phyloP scores from a whole-genome alignment of 306 rosid genomes.

The Vigna trinervia region DNA sequence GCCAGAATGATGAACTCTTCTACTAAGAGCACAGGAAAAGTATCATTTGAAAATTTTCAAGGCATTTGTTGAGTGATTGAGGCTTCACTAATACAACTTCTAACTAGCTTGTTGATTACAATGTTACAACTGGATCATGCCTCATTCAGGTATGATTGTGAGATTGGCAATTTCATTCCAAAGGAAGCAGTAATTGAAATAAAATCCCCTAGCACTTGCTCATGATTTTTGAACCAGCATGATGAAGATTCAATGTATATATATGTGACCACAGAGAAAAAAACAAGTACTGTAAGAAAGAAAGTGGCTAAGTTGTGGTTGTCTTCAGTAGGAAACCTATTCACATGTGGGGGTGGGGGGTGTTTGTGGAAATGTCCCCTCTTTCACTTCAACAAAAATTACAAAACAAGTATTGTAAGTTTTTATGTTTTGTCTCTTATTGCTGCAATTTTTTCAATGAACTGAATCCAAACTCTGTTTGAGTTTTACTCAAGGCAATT shows the following conservation, averaged over 20 bases:
- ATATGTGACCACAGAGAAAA: background rate
- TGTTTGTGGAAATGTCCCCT: background rate
- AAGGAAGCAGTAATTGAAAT: background rate
- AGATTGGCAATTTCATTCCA: background rate
- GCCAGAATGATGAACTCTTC: background rate
- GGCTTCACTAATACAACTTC: background rate
- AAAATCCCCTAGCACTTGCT: background rate
- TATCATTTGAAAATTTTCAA: constrained; percentile 6
- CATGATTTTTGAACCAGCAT: background rate
- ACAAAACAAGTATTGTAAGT: background rate
- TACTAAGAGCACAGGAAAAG: background rate
- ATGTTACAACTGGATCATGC: background rate
- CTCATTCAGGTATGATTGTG: background rate
- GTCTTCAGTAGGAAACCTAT: background rate
- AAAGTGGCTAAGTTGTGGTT: background rate
- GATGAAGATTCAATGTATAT: background rate
- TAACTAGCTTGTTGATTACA: constrained; percentile 2
- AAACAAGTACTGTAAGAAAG: background rate
- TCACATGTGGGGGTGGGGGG: background rate
- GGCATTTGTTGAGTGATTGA: constrained; percentile 19
- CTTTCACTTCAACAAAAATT: background rate
- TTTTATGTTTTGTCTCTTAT: background rate
- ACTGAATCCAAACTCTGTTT: background rate
- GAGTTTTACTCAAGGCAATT: background rate
- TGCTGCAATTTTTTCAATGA: background rate